Evolutionary conservation across 371 early-diverging fungal genomes (phyloP), one percentile per base, ranked within the genome.

Genomic region (Mortierella sp.): DNA sequence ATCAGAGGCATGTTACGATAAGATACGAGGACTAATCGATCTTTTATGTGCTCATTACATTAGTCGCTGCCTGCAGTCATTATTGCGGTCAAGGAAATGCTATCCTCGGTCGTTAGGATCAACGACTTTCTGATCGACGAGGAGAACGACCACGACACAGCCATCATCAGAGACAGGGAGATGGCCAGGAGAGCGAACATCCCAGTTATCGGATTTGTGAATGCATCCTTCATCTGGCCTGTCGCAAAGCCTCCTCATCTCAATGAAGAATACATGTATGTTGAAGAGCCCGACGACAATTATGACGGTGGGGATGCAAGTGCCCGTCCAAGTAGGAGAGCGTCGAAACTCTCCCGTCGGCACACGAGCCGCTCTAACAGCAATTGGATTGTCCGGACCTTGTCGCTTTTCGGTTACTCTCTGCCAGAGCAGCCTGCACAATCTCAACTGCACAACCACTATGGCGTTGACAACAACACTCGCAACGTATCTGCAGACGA

Each of bases 121-220:
- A 76, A 76, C 37, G 62, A 65, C 12, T 76, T 69, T 31, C 51
- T 76, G 57, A 43, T 41, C 22, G 69, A 76, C 10, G 77, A 76
- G 2, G 77, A 76, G 37, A 76, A 76, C 22, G 77, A 76, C 3
- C 77, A 69, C 54, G 69, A 76, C 28, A 76, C 77, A 2, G 65
- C 64, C 10, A 49, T 76, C 6, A 69, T 76, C 44, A 65, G 66
- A 7, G 77, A 76, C 48, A 46, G 69, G 17, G 69, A 64, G 44
- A 68, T 76, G 66, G 77, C 77, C 17, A 43, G 58, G 27, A 59
- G 77, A 31, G 77, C 77, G 28, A 76, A 76, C 53, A 69, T 76
- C 9, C 77, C 77, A 10, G 53, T 76, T 17, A 76, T 76, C 21
- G 77, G 77, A 2, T 76, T 76, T 31, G 70, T 76, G 24, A 69